These are phyloP conservation scores for Myxozyma mucilagina DNA, from an alignment of 805 yeast species.

Conservation along the genomic window DNA sequence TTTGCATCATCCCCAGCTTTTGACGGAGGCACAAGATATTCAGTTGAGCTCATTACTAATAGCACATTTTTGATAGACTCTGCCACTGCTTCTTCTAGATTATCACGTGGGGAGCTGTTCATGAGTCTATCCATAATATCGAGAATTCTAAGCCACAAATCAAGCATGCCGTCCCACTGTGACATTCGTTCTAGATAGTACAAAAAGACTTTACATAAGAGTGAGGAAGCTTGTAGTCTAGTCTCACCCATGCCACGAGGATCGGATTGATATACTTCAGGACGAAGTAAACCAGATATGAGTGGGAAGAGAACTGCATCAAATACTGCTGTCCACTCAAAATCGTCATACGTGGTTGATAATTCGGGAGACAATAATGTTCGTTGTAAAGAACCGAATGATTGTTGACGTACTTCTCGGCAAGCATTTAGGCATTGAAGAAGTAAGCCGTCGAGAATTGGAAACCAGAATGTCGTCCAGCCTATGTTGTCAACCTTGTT, in stretches of 20 bases:
- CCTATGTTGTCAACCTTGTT: background rate
- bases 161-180: slow-evolving; percentile 36
- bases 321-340: slow-evolving; percentile 49
- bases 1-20: slow-evolving; percentile 35
- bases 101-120: slow-evolving; percentile 43
- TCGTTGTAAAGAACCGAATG: slow-evolving; percentile 60
- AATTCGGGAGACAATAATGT: slow-evolving; percentile 48
- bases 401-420: slow-evolving; percentile 66
- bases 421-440: slow-evolving; percentile 91
- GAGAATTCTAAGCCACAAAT: slow-evolving; percentile 42
- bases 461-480: slow-evolving; percentile 46
- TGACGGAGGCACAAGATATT: slow-evolving; percentile 20
- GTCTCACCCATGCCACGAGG: slow-evolving; percentile 62
- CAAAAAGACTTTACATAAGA: slow-evolving; percentile 66
- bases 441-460: slow-evolving; percentile 77
- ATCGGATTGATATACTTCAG: slow-evolving; percentile 64
- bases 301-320: slow-evolving; percentile 77
- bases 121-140: slow-evolving; percentile 45
- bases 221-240: slow-evolving; percentile 63
- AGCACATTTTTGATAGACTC: slow-evolving; percentile 47
- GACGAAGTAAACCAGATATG: slow-evolving; percentile 62
- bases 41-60: slow-evolving; percentile 42
- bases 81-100: slow-evolving; percentile 43
- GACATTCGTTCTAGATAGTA: slow-evolving; percentile 46
- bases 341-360: slow-evolving; percentile 20